Base-by-base conservation (phyloP, 1,139 yeast genomes). In the Sugiyamaella sp. region DNA sequence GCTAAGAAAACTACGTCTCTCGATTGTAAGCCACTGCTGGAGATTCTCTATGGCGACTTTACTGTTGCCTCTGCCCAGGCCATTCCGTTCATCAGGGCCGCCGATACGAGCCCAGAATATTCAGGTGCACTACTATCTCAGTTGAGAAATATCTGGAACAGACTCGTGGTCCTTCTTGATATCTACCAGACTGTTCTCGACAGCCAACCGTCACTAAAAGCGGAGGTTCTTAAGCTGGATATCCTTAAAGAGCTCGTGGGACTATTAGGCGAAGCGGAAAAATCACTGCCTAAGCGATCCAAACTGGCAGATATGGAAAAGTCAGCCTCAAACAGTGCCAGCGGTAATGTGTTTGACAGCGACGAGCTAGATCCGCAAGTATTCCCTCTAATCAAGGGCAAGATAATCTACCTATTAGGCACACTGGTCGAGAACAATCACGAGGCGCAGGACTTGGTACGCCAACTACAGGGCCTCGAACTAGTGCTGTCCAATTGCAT, bases 401-500 rank as follows among this genome's bases (percentile, higher is more conserved):
- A 66, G 39, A 56, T 68, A 10, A 65, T 69, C 25, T 53, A 61
- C 4, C 41, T 67, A 10, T 51, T 70, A 33, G 56, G 69, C 4
- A 44, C 57, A 52, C 68, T 89, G 50, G 75, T 62, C 2, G 78
- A 77, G 57, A 74, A 77, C 1, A 78, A 83, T 49, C 73, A 71
- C 51, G 74, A 73, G 2, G 78, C 81, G 1, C 97, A 91, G 66
- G 93, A 91, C 57, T 66, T 72, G 46, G 76, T 88, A 22, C 75
- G 97, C 45, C 79, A 79, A 37, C 64, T 76, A 0, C 89, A 86
- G 50, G 96, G 91, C 0, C 69, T 93, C 8, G 86, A 83, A 53
- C 70, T 89, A 19, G 77, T 91, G 0, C 73, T 93, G 22, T 87
- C 95, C 1, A 87, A 85, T 61, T 90, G 97, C 71, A 80, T 86